Evolutionary conservation across 23 red algal genomes (phyloP).

Genomic region (Gracilaria gracilis): DNA sequence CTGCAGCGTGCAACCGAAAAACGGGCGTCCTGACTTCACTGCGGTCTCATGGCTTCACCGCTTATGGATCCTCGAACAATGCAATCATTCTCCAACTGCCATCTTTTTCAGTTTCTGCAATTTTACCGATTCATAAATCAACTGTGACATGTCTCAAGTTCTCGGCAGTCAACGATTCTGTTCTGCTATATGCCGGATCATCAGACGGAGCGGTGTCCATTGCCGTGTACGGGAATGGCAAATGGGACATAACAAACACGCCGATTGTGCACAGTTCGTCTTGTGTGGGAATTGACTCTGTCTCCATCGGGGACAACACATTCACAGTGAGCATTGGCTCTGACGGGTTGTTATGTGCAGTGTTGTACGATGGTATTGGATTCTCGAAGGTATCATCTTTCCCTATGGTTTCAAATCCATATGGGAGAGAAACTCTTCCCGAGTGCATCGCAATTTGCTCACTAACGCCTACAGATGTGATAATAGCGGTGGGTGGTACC

Average conservation of each 20-base stretch:
- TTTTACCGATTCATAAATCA: constrained; percentile 35
- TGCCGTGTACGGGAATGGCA: not conserved
- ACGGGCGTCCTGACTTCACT: constrained; percentile 30
- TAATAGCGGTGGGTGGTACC: constrained; percentile 61
- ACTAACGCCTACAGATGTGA: not conserved
- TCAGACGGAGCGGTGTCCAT: constrained; percentile 40
- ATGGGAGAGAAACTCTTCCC: constrained; percentile 16
- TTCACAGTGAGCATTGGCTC: constrained; percentile 31
- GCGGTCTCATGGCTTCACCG: not conserved
- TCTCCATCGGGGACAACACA: not conserved
- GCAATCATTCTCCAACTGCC: constrained; percentile 37
- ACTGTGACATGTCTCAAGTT: constrained; percentile 44
- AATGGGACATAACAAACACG: not conserved
- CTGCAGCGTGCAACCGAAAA: constrained; percentile 44
- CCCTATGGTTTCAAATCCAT: not conserved
- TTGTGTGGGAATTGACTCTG: constrained; percentile 29
- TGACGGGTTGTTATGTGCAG: constrained; percentile 3
- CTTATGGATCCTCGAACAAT: constrained; percentile 58
- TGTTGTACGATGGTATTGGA: not conserved
- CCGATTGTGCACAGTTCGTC: constrained; percentile 21
- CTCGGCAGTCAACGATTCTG: not conserved
- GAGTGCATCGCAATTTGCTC: constrained; percentile 38
- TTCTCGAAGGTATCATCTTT: not conserved
- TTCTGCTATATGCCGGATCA: constrained; percentile 37
- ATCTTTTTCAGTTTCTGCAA: constrained; percentile 2